These are phyloP conservation scores for Avena insularis DNA, from an alignment of 176 grass and related monocot species.

Conservation along the genomic window DNA sequence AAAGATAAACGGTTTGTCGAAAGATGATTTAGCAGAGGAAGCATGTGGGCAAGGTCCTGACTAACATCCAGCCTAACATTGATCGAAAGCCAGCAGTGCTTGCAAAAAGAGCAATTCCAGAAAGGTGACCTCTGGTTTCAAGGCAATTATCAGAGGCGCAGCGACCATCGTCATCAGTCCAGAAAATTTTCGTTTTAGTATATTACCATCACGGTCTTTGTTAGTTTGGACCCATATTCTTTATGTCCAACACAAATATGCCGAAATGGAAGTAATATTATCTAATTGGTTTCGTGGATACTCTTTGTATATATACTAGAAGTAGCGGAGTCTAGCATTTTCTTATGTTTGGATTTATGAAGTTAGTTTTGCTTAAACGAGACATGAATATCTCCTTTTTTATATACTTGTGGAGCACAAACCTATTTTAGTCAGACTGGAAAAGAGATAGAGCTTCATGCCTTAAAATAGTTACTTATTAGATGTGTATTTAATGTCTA, in stretches of 20 bases:
- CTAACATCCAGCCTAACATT: no score
- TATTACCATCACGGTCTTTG: neutral
- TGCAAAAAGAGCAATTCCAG: no score
- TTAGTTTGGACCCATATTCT: neutral
- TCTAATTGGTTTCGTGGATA: slow-evolving; percentile 15
- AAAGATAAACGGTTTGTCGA: no score
- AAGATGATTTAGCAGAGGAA: no score
- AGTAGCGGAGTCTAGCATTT: neutral
- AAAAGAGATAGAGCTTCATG: slow-evolving; percentile 10
- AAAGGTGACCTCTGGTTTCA: no score
- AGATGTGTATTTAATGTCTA: slow-evolving; percentile 4
- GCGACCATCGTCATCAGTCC: neutral
- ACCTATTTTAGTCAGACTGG: slow-evolving; percentile 23
- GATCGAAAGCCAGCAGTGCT: no score
- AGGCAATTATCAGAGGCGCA: neutral
- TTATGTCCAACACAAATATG: neutral
- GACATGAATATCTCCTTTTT: neutral
- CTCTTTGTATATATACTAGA: neutral
- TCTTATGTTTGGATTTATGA: slow-evolving; percentile 24
- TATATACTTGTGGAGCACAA: neutral
- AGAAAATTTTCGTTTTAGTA: neutral
- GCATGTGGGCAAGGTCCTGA: no score
- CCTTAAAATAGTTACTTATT: slow-evolving; percentile 28
- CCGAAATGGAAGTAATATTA: neutral
- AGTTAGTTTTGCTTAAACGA: slow-evolving; percentile 22